Evolutionary conservation across 192 early-diverging fungal species (phyloP), one percentile per base, ranked within the genome.

Genomic region (Coemansia sp.): DNA sequence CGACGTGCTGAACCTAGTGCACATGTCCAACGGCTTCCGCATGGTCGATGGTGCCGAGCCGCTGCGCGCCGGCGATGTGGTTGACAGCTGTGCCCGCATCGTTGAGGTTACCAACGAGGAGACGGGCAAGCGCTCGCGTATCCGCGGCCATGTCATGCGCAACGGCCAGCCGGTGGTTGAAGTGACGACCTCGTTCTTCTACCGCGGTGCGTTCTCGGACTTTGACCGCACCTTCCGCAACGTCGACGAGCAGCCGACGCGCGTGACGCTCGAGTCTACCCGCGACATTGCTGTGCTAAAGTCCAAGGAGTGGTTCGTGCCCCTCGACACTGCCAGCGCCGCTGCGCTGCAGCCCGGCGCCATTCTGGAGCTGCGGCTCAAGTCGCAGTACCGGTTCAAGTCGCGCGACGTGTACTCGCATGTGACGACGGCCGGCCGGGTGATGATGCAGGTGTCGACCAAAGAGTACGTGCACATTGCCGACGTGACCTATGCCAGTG

Each of bases 1-100:
- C 36, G 93, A 96, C 55, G 79, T 96, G 35, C 78, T 96, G 56
- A 80, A 82, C 42, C 76, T 96, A 5, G 93, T 96, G 31, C 93
- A 96, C 69, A 79, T 96, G 47, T 87, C 86, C 52, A 96, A 96
- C 76, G 88, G 89, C 23, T 96, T 91, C 87, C 81, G 85, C 43
- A 81, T 90, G 60, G 64, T 94, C 23, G 83, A 86, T 33, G 78
- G 81, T 23, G 78, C 72, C 20, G 82, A 84, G 54, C 77, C 82
- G 16, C 77, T 96, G 33, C 69, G 78, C 49, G 81, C 79, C 38
- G 89, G 91, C 39, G 94, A 96, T 62, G 64, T 80, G 34, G 88
- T 96, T 30, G 79, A 84, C 51, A 90, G 90, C 49, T 78, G 78
- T 59, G 88, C 91, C 18, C 77, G 82, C 43, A 82, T 96, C 47